Evolutionary conservation across 148 eudicot species (phyloP).

Genomic region (Heliamphora exappendiculata): DNA sequence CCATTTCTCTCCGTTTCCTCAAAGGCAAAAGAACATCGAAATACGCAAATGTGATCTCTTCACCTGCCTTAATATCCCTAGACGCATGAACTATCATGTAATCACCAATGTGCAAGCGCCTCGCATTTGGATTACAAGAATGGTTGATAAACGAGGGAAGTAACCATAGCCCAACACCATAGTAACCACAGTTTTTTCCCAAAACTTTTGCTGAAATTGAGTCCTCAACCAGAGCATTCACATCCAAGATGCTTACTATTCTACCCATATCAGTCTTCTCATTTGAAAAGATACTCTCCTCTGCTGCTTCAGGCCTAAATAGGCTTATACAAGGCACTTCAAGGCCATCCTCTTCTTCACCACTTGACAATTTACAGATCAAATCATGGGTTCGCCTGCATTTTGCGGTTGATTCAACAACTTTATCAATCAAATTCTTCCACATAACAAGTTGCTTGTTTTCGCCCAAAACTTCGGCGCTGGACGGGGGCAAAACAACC

Average conservation of each 20-base stretch:
- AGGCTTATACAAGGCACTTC: conserved; percentile 47
- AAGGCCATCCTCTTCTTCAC: conserved; percentile 53
- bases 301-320: conserved; percentile 47
- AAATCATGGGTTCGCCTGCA: conserved; percentile 37
- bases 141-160: conserved; percentile 76
- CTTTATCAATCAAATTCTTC: conserved; percentile 71
- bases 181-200: conserved; percentile 58
- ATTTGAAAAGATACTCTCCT: conserved; percentile 2
- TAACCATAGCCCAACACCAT: conserved; percentile 83
- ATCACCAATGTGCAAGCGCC: conserved; percentile 77
- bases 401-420: conserved; percentile 44
- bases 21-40: conserved; percentile 57
- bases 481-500: conserved; percentile 53
- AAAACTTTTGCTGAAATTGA: conserved; percentile 56
- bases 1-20: conserved; percentile 50
- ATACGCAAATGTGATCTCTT: conserved; percentile 74
- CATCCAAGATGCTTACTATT: conserved; percentile 64
- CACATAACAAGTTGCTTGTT: conserved; percentile 63
- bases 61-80: conserved; percentile 68
- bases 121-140: conserved; percentile 68
- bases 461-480: conserved; percentile 28
- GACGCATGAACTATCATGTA: conserved; percentile 59
- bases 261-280: conserved; percentile 29
- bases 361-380: conserved; percentile 52
- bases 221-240: conserved; percentile 73